Percentiles rank a stretch among this genome's conserved stretches.
phyloP scores from a whole-genome alignment of 345 rosid genomes.

The Nasturtium officinale region DNA sequence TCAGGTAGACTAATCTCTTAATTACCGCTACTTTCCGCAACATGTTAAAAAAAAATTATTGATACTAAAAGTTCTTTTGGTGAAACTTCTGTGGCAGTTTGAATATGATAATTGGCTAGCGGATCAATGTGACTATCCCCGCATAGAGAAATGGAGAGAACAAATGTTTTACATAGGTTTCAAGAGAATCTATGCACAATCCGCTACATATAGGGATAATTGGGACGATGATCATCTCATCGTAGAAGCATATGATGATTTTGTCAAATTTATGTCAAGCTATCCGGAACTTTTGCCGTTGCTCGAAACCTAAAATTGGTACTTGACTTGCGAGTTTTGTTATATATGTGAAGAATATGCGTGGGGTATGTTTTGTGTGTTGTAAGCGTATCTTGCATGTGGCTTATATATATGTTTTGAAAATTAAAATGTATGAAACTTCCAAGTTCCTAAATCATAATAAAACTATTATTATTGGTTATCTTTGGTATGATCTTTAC shows the following conservation, averaged over 20 bases:
- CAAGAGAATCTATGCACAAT: constrained; percentile 34
- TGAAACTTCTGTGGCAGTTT: constrained; percentile 42
- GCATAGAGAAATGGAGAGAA: constrained; percentile 64
- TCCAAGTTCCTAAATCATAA: too few species aligned
- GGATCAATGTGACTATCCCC: constrained; percentile 45
- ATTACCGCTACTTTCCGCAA: background rate
- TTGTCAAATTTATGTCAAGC: constrained; percentile 42
- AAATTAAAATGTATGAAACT: too few species aligned
- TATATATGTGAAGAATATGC: background rate
- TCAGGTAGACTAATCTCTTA: constrained; percentile 10
- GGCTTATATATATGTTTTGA: background rate
- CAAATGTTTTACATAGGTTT: constrained; percentile 44
- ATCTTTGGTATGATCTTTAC: too few species aligned
- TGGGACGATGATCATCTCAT: constrained; percentile 67
- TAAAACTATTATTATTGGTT: too few species aligned
- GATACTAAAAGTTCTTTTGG: background rate
- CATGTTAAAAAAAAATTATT: background rate
- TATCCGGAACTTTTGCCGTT: constrained; percentile 39
- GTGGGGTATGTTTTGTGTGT: constrained; percentile 14
- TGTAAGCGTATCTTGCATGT: constrained; percentile 17
- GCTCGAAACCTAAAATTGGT: constrained; percentile 36
- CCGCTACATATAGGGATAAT: constrained; percentile 59
- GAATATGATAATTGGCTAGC: constrained; percentile 67
- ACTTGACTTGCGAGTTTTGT: background rate
- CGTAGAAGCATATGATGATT: constrained; percentile 56